Percentiles rank a stretch among this genome's conserved stretches.
Conservation (phyloP, 108 stramenopile genomes). For the Licmophora abbreviata region DNA sequence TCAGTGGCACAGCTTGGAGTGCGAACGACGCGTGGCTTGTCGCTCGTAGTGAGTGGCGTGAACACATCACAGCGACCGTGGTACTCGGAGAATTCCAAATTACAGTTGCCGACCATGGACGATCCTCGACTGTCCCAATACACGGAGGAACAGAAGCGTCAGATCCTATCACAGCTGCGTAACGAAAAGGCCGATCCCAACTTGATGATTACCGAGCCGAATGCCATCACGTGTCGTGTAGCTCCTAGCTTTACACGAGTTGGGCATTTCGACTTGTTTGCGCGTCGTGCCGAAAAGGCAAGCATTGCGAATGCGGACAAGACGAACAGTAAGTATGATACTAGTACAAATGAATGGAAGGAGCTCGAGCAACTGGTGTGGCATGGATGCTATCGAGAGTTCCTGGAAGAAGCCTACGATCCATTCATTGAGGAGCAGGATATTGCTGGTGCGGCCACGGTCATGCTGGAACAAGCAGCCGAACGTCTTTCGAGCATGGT, state of each 20-base stretch:
- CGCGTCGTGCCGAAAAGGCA: constrained; percentile 34
- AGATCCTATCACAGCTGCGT: constrained; percentile 55
- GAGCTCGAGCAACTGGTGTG: constrained; percentile 69
- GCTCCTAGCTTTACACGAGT: constrained; percentile 68
- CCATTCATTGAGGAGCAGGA: constrained; percentile 41
- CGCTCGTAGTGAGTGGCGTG: constrained; percentile 49
- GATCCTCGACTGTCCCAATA: constrained; percentile 74
- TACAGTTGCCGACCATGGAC: constrained; percentile 39
- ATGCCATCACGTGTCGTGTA: constrained; percentile 85
- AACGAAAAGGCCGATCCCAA: constrained; percentile 70
- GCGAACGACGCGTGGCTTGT: constrained; percentile 83
- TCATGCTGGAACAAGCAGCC: constrained; percentile 42
- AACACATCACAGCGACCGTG: constrained; percentile 66
- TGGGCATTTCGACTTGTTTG: constrained; percentile 84
- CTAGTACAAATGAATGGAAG: constrained; percentile 39
- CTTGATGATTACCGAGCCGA: constrained; percentile 62
- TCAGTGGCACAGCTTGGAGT: constrained; percentile 88
- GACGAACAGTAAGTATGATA: constrained; percentile 15
- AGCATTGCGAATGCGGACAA: background rate
- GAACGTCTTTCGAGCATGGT: constrained; percentile 64
- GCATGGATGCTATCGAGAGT: constrained; percentile 82
- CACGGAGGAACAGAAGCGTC: constrained; percentile 29
- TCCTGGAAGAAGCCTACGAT: constrained; percentile 44
- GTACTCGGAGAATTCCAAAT: constrained; percentile 44
- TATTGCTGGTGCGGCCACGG: constrained; percentile 38